Evolutionary conservation across 1,284 basidiomycete species (phyloP).

Genomic region (Rhodotorula sp.): DNA sequence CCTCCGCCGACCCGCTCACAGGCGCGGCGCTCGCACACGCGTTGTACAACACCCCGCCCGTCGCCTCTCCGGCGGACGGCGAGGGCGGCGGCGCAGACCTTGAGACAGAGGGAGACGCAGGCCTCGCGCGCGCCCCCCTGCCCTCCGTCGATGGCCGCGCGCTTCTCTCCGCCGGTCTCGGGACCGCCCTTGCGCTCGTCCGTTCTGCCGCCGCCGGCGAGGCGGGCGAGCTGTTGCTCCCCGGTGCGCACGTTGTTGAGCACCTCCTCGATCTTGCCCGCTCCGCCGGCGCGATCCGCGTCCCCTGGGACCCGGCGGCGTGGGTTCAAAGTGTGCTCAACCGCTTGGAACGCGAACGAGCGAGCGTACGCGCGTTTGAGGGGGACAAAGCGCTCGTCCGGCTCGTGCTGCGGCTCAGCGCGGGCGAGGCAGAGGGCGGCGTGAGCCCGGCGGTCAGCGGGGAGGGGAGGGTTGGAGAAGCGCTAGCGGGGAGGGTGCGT

Average conservation of each 20-base stretch:
- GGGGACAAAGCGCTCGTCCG: constrained; percentile 67
- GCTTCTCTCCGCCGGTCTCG: constrained; percentile 27
- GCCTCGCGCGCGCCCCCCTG: constrained; percentile 32
- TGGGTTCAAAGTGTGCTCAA: not conserved
- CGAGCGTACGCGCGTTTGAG: constrained; percentile 60
- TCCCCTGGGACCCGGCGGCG: constrained; percentile 2
- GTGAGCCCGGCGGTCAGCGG: not conserved
- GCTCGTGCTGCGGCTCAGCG: constrained; percentile 61
- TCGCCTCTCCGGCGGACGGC: not conserved
- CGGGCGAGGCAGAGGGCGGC: not conserved
- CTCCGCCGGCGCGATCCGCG: not conserved
- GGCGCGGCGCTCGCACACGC: constrained; percentile 21
- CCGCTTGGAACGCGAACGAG: not conserved
- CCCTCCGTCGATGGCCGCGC: constrained; percentile 36
- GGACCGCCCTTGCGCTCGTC: constrained; percentile 16
- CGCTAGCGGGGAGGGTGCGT: constrained; percentile 24
- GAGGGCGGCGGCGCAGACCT: no score
- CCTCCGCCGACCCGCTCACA: not conserved
- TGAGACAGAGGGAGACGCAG: not conserved
- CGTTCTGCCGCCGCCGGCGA: not conserved
- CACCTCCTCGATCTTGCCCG: constrained; percentile 19
- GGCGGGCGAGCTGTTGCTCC: constrained; percentile 6
- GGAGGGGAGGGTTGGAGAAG: not conserved
- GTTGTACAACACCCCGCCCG: constrained; percentile 20
- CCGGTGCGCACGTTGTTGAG: constrained; percentile 8